Base-by-base conservation (phyloP, 1,139 yeast species). In the Pichia sp. region DNA sequence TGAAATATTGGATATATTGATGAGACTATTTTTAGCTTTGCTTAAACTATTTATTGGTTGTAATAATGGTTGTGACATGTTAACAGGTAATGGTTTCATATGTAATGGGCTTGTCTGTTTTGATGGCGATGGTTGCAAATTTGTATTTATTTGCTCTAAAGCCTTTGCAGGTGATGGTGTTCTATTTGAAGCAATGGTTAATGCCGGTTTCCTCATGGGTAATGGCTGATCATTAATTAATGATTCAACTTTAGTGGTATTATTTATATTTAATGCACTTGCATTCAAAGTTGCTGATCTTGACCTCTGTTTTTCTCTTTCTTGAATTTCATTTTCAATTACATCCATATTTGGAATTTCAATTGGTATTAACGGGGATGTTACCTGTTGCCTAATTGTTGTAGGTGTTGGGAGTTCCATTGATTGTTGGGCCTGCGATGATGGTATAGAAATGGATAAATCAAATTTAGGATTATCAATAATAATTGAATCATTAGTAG, bases 41-140 rank as follows among this genome's bases (percentile, higher is more conserved):
- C 75, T 75, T 7, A 33, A 8, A 19, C 29, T 44, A 61, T 83
- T 82, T 50, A 82, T 75, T 0, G 88, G 87, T 58, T 81, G 87
- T 49, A 83, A 68, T 44, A 83, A 67, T 6, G 84, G 81, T 56
- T 72, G 74, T 46, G 63, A 53, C 11, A 56, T 30, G 30, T 54
- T 49, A 31, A 75, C 62, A 34, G 74, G 77, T 29, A 79, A 67
- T 3, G 84, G 82, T 60, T 79, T 77, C 84, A 80, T 80, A 59
- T 77, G 77, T 0, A 81, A 73, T 3, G 83, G 56, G 28, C 60
- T 50, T n/a, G 56, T 47, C 11, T 51, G 53, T 22, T 53, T 57
- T 30, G 61, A 53, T 11, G 61, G 56, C 2, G 67, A 65, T 14
- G 62, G 52, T 7, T 55, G 46, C 27, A 51, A n/a, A 14, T 44